A percentile compares a stretch with the other conserved stretches of the same genome.
Conservation (phyloP, 1,139 yeast species). For the Trichomonascaceae sp. region DNA sequence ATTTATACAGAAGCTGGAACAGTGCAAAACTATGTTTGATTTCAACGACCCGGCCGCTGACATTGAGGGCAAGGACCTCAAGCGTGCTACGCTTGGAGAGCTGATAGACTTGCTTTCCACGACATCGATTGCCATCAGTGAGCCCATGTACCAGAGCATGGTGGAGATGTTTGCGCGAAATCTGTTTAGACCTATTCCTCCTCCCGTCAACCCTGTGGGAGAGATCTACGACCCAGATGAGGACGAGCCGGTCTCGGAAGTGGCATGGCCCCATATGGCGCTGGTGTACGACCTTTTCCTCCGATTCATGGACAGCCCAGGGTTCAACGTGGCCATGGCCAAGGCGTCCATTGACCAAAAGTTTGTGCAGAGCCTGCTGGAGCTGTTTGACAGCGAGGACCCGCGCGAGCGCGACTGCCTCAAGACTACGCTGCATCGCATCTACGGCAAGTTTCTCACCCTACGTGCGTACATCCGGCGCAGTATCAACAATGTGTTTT, state of each 20-base stretch:
- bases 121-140: slow-evolving; percentile 66
- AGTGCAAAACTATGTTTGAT: slow-evolving; percentile 89
- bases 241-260: slow-evolving; percentile 92
- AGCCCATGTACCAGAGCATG: slow-evolving; percentile 80
- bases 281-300: slow-evolving; percentile 88
- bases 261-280: slow-evolving; percentile 99
- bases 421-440: slow-evolving; percentile 88
- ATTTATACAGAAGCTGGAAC: slow-evolving; percentile 80
- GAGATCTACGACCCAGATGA: slow-evolving; percentile 97
- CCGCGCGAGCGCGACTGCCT: slow-evolving; percentile 91
- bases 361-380: slow-evolving; percentile 68
- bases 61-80: slow-evolving; percentile 83
- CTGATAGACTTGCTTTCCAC: slow-evolving; percentile 78
- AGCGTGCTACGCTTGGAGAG: slow-evolving; percentile 75
- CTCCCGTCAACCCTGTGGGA: slow-evolving; percentile 95
- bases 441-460: slow-evolving; percentile 87
- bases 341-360: slow-evolving; percentile 88
- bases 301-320: slow-evolving; percentile 87
- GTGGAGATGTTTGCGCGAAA: slow-evolving; percentile 83
- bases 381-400: slow-evolving; percentile 90
- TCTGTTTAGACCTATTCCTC: slow-evolving; percentile 91
- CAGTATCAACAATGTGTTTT: slow-evolving; percentile 79
- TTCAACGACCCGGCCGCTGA: slow-evolving; percentile 89
- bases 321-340: slow-evolving; percentile 86
- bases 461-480: slow-evolving; percentile 85